phyloP scores from a whole-genome alignment of 2,329 filamentous ascomycete genomes.

The Colletotrichum trifolii region DNA sequence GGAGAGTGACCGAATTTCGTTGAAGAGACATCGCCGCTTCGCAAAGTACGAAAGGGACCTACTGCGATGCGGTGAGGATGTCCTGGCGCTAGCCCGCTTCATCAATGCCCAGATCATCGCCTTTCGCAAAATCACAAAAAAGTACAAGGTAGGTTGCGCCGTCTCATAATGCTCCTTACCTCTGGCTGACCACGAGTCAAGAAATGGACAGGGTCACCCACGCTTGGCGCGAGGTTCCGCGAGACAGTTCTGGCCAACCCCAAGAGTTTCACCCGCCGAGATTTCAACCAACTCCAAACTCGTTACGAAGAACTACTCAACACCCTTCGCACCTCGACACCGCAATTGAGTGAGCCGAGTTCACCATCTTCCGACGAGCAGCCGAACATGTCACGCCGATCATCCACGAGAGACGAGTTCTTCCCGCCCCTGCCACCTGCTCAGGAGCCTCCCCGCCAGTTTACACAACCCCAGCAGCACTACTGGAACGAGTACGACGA shows the following conservation, averaged over 20 bases:
- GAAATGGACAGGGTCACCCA: constrained; percentile 84
- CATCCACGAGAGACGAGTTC: constrained; percentile 23
- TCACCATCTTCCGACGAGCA: constrained; percentile 49
- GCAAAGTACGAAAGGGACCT: constrained; percentile 65
- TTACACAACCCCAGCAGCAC: constrained; percentile 47
- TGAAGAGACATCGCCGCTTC: constrained; percentile 63
- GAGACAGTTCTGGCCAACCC: constrained; percentile 72
- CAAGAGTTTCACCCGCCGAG: constrained; percentile 77
- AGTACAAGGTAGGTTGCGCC: constrained; percentile 71
- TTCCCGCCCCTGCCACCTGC: constrained; percentile 27
- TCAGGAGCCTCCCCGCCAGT: constrained; percentile 40
- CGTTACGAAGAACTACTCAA: constrained; percentile 63
- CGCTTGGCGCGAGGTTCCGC: constrained; percentile 73
- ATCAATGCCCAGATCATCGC: constrained; percentile 78
- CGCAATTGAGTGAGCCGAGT: constrained; percentile 52
- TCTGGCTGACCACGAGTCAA: constrained; percentile 46
- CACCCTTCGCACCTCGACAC: constrained; percentile 58
- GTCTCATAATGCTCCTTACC: constrained; percentile 14
- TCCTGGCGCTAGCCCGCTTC: constrained; percentile 77
- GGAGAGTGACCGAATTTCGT: constrained; percentile 47
- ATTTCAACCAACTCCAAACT: constrained; percentile 65
- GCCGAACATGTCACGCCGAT: constrained; percentile 37
- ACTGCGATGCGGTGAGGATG: constrained; percentile 74
- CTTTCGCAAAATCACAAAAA: constrained; percentile 86
- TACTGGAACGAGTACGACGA: constrained; percentile 94